Evolutionary conservation across 345 rosid species (phyloP).

Genomic region (Dovyalis caffra): DNA sequence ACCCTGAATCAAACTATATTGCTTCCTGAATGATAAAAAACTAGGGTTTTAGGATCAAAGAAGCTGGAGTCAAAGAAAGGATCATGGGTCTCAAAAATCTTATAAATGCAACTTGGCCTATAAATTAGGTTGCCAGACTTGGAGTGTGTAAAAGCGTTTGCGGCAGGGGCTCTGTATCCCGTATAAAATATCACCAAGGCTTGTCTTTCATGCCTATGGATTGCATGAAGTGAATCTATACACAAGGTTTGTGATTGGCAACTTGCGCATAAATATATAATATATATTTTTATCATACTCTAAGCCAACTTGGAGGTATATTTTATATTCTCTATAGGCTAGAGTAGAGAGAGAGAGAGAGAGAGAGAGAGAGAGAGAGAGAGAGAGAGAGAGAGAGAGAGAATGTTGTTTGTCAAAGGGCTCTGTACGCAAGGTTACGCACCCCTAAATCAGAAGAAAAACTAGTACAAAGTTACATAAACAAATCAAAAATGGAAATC

Average conservation of each 20-base stretch:
- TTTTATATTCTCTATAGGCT: neutral
- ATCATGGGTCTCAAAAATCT: neutral
- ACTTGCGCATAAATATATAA: too few species aligned
- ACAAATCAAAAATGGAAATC: neutral
- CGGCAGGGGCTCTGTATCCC: constrained; percentile 31
- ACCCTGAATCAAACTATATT: neutral
- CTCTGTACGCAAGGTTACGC: neutral
- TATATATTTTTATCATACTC: neutral
- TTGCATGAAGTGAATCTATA: constrained; percentile 17
- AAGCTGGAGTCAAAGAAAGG: constrained; percentile 10
- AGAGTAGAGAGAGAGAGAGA: neutral
- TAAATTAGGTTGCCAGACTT: neutral
- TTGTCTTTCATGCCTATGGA: neutral
- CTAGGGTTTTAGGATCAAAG: constrained; percentile 7
- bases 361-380: neutral
- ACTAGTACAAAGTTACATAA: neutral
- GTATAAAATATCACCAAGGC: neutral
- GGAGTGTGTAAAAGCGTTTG: neutral
- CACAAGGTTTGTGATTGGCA: too few species aligned
- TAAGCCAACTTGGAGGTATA: neutral
- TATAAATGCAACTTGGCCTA: neutral
- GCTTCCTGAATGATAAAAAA: neutral
- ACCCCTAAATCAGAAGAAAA: neutral
- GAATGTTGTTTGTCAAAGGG: neutral
- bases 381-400: neutral